Evolutionary conservation across 176 grass and related monocot genomes (phyloP).

Genomic region (Lolium perenne): DNA sequence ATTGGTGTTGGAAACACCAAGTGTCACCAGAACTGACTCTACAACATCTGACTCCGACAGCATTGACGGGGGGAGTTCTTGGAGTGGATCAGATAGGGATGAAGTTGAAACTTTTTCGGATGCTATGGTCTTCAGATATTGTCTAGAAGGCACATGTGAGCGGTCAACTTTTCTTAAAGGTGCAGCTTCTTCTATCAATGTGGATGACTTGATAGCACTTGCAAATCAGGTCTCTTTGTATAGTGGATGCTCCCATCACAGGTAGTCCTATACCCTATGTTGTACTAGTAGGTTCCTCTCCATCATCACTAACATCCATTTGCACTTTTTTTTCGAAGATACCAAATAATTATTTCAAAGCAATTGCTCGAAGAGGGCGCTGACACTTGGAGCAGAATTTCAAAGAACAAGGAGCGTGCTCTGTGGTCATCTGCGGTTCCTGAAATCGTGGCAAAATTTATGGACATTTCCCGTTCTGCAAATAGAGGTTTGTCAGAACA

Average conservation of each 20-base stretch:
- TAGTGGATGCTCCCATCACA: conserved; percentile 92
- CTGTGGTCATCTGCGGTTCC: conserved; percentile 78
- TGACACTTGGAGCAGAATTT: conserved; percentile 75
- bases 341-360: conserved; percentile 91
- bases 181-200: conserved; percentile 49
- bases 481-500: conserved; percentile 71
- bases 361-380: conserved; percentile 69
- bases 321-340: conserved; percentile 52
- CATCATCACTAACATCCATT: conserved; percentile 30
- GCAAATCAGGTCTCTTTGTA: conserved; percentile 75
- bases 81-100: conserved; percentile 61
- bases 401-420: conserved; percentile 71
- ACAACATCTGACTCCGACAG: conserved; percentile 74
- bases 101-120: conserved; percentile 55
- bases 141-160: conserved; percentile 74
- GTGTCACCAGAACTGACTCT: conserved; percentile 57
- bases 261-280: conserved; percentile 47
- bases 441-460: conserved; percentile 80
- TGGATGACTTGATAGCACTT: conserved; percentile 73
- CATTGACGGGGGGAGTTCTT: conserved; percentile 60
- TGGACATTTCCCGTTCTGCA: conserved; percentile 57
- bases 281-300: conserved; percentile 25
- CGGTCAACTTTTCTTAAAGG: conserved; percentile 71
- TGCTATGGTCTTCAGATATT: conserved; percentile 82
- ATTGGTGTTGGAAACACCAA: conserved; percentile 48